Evolutionary conservation across 2,329 filamentous ascomycete genomes (phyloP).

Genomic region (Colletotrichum phormii): DNA sequence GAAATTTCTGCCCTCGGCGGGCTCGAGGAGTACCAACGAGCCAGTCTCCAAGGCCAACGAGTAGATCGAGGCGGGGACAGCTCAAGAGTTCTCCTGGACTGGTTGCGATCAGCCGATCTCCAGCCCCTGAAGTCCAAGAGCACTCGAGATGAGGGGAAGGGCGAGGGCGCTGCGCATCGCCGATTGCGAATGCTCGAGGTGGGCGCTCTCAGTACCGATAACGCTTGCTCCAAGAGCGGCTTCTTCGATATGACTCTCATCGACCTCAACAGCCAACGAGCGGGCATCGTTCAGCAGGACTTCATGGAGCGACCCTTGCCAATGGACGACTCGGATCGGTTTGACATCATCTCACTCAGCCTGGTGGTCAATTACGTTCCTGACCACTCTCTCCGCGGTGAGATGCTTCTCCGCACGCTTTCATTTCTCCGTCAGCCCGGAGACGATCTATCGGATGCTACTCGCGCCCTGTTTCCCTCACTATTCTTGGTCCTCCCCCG

Average conservation of each 20-base stretch:
- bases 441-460: slow-evolving; percentile 35
- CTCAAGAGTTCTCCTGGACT: slow-evolving; percentile 72
- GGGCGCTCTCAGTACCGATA: slow-evolving; percentile 85
- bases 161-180: not conserved
- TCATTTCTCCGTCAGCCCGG: slow-evolving; percentile 69
- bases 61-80: slow-evolving; percentile 76
- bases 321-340: slow-evolving; percentile 67
- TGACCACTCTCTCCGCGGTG: slow-evolving; percentile 77
- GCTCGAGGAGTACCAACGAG: slow-evolving; percentile 72
- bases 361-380: slow-evolving; percentile 96
- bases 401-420: slow-evolving; percentile 85
- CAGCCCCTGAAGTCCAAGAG: slow-evolving; percentile 37
- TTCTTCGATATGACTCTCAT: slow-evolving; percentile 83
- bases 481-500: slow-evolving; percentile 92
- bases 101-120: slow-evolving; percentile 59
- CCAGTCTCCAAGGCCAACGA: slow-evolving; percentile 76
- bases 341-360: slow-evolving; percentile 92
- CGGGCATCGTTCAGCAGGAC: slow-evolving; percentile 87
- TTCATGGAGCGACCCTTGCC: slow-evolving; percentile 92
- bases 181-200: slow-evolving; percentile 84
- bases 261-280: slow-evolving; percentile 88
- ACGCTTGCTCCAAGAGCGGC: slow-evolving; percentile 82
- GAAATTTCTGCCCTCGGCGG: slow-evolving; percentile 71
- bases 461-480: slow-evolving; percentile 65
- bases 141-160: not conserved